Percentiles rank a stretch among this genome's conserved stretches.
Evolutionary conservation across 495 filamentous ascomycete genomes (phyloP).

Genomic region (Cercophora newfieldiana): DNA sequence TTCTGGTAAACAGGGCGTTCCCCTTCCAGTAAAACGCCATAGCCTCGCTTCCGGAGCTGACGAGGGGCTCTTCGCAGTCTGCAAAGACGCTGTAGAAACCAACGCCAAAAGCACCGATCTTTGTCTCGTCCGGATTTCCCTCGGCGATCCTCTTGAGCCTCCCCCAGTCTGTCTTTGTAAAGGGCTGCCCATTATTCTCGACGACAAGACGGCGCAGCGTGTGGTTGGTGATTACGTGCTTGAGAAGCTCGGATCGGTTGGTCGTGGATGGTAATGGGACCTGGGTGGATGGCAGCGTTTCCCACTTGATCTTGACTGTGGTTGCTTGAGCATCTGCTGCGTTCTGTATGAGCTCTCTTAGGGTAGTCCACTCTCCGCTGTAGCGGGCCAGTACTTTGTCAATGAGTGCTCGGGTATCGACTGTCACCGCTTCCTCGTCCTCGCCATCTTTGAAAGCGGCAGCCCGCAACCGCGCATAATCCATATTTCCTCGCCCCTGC

Average conservation of each 20-base stretch:
- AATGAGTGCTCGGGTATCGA: constrained; percentile 93
- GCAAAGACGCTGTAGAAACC: constrained; percentile 99
- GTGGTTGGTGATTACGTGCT: constrained; percentile 79
- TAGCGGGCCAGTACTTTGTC: constrained; percentile 97
- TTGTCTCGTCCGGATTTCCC: constrained; percentile 97
- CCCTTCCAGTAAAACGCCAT: constrained; percentile 99
- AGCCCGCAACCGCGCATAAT: constrained; percentile 80
- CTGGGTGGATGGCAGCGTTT: constrained; percentile 77
- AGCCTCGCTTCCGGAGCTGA: constrained; percentile 83
- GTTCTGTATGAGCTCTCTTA: constrained; percentile 96
- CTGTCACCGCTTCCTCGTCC: constrained; percentile 96
- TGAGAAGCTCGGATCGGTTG: constrained; percentile 68
- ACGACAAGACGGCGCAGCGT: constrained; percentile 81
- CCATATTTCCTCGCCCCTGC: constrained; percentile 44
- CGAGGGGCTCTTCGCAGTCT: constrained; percentile 95
- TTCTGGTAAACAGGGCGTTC: constrained; percentile 88
- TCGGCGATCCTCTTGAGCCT: constrained; percentile 95
- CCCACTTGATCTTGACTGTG: constrained; percentile 85
- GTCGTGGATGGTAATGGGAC: constrained; percentile 69
- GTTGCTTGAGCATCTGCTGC: constrained; percentile 92
- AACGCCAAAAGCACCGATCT: constrained; percentile 98
- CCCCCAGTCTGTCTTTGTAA: constrained; percentile 86
- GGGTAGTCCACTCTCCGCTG: constrained; percentile 83
- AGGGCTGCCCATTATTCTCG: constrained; percentile 84
- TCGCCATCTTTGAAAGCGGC: constrained; percentile 81